Conservation (phyloP, 75 land plant genomes). For the Pseudotsuga menziesii region DNA sequence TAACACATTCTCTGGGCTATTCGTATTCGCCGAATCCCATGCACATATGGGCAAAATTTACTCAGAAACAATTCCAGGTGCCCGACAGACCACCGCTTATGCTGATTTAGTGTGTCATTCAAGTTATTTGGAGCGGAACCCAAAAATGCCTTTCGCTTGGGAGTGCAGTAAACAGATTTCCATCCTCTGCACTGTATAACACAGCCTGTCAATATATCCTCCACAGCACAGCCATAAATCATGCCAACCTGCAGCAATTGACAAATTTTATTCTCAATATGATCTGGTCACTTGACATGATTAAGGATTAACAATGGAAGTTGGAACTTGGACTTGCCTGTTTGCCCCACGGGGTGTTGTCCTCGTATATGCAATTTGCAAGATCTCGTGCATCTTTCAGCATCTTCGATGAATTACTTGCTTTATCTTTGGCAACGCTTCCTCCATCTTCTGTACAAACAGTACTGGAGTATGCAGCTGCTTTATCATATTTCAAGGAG, state of each 20-base stretch:
- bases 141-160: not conserved
- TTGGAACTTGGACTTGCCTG: constrained; percentile 15
- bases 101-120: too few relatives aligned
- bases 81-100: too few relatives aligned
- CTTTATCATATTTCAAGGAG: constrained; percentile 2
- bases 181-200: constrained; percentile 26
- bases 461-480: not conserved
- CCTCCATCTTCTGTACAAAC: too few relatives aligned
- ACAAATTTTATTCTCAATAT: too few relatives aligned
- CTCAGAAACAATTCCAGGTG: too few relatives aligned
- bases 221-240: constrained; percentile 25
- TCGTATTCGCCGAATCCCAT: too few relatives aligned
- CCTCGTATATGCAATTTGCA: constrained; percentile 36
- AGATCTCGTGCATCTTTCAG: constrained; percentile 11
- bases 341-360: constrained; percentile 39
- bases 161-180: constrained; percentile 45
- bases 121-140: too few relatives aligned
- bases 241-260: constrained; percentile 39
- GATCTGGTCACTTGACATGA: too few relatives aligned
- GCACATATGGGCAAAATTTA: too few relatives aligned
- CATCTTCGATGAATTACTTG: not conserved
- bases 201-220: constrained; percentile 32
- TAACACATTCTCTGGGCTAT: too few relatives aligned
- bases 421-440: too few relatives aligned
- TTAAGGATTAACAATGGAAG: not conserved